Evolutionary conservation across 108 stramenopile species (phyloP).

Genomic region (Stephanodiscus minutulus): DNA sequence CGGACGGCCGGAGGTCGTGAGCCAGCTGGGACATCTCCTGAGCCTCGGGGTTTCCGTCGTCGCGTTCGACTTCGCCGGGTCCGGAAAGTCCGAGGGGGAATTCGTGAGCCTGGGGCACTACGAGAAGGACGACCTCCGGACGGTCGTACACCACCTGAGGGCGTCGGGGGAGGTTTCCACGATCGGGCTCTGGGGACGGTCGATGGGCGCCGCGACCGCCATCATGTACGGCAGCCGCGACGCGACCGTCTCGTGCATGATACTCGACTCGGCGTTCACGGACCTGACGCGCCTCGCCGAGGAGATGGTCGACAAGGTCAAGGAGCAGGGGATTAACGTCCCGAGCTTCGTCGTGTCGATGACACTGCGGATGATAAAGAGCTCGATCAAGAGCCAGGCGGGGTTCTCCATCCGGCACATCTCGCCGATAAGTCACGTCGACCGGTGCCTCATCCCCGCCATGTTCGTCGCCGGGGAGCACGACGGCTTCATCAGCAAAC

Average conservation of each 20-base stretch:
- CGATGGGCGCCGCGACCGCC: slow-evolving; percentile 90
- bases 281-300: slow-evolving; percentile 66
- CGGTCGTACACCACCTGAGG: slow-evolving; percentile 60
- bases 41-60: slow-evolving; percentile 65
- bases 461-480: slow-evolving; percentile 68
- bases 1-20: slow-evolving; percentile 87
- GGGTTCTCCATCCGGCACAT: slow-evolving; percentile 63
- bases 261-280: slow-evolving; percentile 81
- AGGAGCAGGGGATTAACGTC: slow-evolving; percentile 51
- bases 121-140: slow-evolving; percentile 77
- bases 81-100: slow-evolving; percentile 77
- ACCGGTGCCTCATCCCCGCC: slow-evolving; percentile 69
- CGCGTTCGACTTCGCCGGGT: slow-evolving; percentile 84
- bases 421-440: slow-evolving; percentile 59
- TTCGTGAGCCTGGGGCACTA: slow-evolving; percentile 78
- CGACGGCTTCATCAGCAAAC: slow-evolving; percentile 69
- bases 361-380: slow-evolving; percentile 60
- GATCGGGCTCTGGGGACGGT: slow-evolving; percentile 86
- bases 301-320: slow-evolving; percentile 75
- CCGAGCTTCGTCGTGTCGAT: slow-evolving; percentile 41
- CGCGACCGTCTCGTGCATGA: slow-evolving; percentile 69
- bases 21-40: slow-evolving; percentile 88
- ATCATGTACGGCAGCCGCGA: slow-evolving; percentile 82
- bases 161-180: slow-evolving; percentile 47
- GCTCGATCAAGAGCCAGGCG: slow-evolving; percentile 56